Conservation (phyloP, 2,329 filamentous ascomycete species). For the Ophiocordyceps camponoti-saundersi region DNA sequence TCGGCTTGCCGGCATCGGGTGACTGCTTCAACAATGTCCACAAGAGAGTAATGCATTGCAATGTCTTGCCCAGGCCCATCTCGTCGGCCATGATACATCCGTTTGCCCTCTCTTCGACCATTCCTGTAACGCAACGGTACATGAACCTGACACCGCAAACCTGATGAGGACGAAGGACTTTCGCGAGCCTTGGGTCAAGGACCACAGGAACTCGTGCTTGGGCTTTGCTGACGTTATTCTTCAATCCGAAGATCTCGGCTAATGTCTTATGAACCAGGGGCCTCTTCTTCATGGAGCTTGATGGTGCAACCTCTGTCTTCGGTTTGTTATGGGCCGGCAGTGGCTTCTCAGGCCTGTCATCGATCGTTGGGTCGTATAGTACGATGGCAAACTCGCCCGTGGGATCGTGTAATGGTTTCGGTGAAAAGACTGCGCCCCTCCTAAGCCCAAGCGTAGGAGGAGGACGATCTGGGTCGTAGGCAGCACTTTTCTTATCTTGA, state of each 20-base stretch:
- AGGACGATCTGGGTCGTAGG: conserved; percentile 64
- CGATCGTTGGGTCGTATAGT: conserved; percentile 83
- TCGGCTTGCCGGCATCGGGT: conserved; percentile 80
- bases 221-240: conserved; percentile 68
- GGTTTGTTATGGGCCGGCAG: conserved; percentile 16
- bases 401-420: conserved; percentile 83
- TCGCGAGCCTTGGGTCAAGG: conserved; percentile 77
- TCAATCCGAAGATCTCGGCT: conserved; percentile 85
- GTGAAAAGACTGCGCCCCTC: conserved; percentile 67
- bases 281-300: conserved; percentile 43
- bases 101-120: conserved; percentile 85
- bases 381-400: conserved; percentile 95
- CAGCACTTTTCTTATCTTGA: conserved; percentile 56
- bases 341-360: conserved; percentile 52
- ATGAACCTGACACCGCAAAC: conserved; percentile 97
- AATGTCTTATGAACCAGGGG: conserved; percentile 88
- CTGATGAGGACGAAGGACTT: conserved; percentile 89
- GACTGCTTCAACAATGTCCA: conserved; percentile 96
- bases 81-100: conserved; percentile 99
- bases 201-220: conserved; percentile 89
- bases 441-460: conserved; percentile 79
- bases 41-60: conserved; percentile 92
- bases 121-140: conserved; percentile 85
- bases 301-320: conserved; percentile 12
- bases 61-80: conserved; percentile 93